phyloP scores from a whole-genome alignment of 345 rosid species.

The Salix koriyanagi region DNA sequence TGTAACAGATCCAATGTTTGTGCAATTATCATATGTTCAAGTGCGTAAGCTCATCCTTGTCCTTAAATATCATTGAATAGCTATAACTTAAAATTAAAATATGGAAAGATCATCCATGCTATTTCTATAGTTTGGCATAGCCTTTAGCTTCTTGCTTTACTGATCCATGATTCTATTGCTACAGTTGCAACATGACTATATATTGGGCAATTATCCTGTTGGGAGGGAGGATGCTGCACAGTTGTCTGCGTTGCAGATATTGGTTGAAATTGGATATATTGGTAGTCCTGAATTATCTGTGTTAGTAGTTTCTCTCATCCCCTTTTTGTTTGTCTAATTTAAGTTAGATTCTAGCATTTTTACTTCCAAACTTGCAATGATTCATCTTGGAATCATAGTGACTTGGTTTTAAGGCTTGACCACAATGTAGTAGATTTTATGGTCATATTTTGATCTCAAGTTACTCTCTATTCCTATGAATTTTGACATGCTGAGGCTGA shows the following conservation, averaged over 20 bases:
- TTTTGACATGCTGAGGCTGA: slow-evolving; percentile 1
- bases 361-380: neutral
- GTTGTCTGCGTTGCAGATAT: slow-evolving; percentile 88
- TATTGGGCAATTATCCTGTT: slow-evolving; percentile 94
- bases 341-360: neutral
- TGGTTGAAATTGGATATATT: slow-evolving; percentile 87
- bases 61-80: neutral
- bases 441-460: neutral
- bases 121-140: neutral
- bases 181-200: slow-evolving; percentile 97
- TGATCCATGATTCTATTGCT: slow-evolving; percentile 25
- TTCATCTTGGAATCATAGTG: neutral
- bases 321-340: neutral
- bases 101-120: neutral
- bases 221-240: slow-evolving; percentile 99
- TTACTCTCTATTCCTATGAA: neutral
- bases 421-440: neutral
- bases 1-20: slow-evolving; percentile 85
- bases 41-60: slow-evolving; percentile 39
- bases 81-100: neutral
- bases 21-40: slow-evolving; percentile 92
- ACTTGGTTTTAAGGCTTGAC: neutral
- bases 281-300: slow-evolving; percentile 81
- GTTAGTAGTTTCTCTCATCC: slow-evolving; percentile 41
- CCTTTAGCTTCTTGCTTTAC: slow-evolving; percentile 1